These are phyloP conservation scores for Linanthus parryae DNA, from an alignment of 148 eudicot genomes.

Conservation along the genomic window DNA sequence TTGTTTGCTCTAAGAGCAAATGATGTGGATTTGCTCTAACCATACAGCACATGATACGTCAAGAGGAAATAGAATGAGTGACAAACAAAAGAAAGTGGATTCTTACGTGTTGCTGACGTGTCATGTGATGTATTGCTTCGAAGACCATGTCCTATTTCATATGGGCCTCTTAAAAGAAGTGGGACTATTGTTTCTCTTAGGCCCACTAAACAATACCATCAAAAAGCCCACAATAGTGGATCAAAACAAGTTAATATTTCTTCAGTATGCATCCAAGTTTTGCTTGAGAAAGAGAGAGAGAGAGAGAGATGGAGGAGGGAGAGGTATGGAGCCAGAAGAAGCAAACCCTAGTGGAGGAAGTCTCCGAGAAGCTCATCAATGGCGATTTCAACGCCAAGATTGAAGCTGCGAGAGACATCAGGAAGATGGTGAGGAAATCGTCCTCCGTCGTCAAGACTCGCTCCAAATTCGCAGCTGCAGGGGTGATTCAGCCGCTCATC, in stretches of 20 bases:
- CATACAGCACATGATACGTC: too few relatives aligned
- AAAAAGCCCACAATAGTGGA: neutral
- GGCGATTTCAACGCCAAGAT: conserved; percentile 39
- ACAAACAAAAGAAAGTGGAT: too few relatives aligned
- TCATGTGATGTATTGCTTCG: too few relatives aligned
- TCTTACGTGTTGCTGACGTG: too few relatives aligned
- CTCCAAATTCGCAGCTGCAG: conserved; percentile 38
- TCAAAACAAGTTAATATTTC: neutral
- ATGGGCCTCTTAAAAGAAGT: too few relatives aligned
- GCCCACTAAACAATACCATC: too few relatives aligned
- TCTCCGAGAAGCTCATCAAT: conserved; percentile 21
- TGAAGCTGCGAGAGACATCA: conserved; percentile 43
- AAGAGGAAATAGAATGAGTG: too few relatives aligned
- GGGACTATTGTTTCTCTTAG: too few relatives aligned
- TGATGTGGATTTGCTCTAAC: too few relatives aligned
- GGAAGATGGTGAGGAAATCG: conserved; percentile 38
- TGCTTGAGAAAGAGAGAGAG: conserved; percentile 6
- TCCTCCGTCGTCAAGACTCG: conserved; percentile 25
- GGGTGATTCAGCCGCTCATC: conserved; percentile 47
- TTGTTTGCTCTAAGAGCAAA: too few relatives aligned
- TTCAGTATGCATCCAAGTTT: neutral
- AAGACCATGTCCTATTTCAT: too few relatives aligned
- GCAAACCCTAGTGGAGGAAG: conserved; percentile 19
- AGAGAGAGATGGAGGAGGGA: conserved; percentile 7
- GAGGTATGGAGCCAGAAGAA: too few relatives aligned